A percentile compares a stretch with the other conserved stretches of the same genome.
Evolutionary conservation across 345 rosid species (phyloP).

Genomic region (Lagerstroemia speciosa): DNA sequence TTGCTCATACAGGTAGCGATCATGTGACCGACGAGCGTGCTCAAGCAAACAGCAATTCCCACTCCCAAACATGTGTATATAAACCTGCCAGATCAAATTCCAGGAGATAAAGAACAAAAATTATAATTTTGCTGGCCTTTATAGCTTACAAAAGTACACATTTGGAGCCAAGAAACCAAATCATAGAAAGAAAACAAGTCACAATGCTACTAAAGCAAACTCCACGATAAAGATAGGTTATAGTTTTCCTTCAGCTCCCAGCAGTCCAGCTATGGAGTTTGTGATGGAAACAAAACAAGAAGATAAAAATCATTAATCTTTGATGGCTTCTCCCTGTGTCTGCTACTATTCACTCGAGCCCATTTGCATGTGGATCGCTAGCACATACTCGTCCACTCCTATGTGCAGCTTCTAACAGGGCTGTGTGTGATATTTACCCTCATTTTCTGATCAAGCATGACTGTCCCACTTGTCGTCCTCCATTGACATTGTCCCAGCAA

Average conservation of each 20-base stretch:
- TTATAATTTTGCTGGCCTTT: too few relatives aligned
- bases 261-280: background rate
- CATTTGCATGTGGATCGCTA: too few relatives aligned
- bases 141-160: too few relatives aligned
- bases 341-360: background rate
- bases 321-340: background rate
- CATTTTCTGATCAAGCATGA: background rate
- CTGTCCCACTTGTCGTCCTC: background rate
- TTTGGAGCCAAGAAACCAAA: too few relatives aligned
- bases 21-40: conserved; percentile 31
- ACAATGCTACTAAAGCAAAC: background rate
- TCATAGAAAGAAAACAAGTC: background rate
- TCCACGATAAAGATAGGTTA: background rate
- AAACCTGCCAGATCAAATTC: conserved; percentile 36
- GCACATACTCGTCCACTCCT: background rate
- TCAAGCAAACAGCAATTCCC: conserved; percentile 45
- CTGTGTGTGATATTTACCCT: background rate
- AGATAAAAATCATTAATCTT: background rate
- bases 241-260: background rate
- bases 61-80: conserved; percentile 31
- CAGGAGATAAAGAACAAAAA: background rate
- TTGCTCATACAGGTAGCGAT: conserved; percentile 24
- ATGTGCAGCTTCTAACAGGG: background rate
- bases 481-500: background rate
- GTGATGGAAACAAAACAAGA: background rate